Conservation (phyloP, 148 eudicot species). For the Vaccinium myrtillus region DNA sequence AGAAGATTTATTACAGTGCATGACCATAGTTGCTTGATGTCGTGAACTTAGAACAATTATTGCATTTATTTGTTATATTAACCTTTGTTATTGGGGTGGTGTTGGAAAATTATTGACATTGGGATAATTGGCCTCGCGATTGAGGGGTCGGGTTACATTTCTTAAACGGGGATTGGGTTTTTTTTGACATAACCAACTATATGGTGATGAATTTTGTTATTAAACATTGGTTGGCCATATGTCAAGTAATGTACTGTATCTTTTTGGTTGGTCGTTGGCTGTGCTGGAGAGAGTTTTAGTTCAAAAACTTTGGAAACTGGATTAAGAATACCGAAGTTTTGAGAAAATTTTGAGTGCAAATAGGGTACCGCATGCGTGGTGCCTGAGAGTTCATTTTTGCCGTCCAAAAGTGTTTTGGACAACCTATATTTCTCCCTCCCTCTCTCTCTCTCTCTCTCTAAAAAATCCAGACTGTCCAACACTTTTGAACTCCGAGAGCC, state of each 20-base stretch:
- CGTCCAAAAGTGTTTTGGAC: too few species aligned
- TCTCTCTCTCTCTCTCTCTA: too few species aligned
- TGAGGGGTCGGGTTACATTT: neutral
- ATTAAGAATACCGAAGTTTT: too few species aligned
- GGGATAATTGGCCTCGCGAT: neutral
- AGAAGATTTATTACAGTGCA: neutral
- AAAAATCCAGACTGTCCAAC: too few species aligned
- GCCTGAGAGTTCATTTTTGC: too few species aligned
- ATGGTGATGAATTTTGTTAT: neutral
- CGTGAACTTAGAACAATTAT: slow-evolving; percentile 17
- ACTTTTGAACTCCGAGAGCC: too few species aligned
- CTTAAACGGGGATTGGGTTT: neutral
- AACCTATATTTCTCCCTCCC: too few species aligned
- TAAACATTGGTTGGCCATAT: neutral
- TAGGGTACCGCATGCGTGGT: too few species aligned
- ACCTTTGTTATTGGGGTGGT: neutral
- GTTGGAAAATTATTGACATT: neutral
- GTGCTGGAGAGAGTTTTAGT: neutral
- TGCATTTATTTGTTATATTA: slow-evolving; percentile 27
- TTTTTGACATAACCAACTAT: neutral
- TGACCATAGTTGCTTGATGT: slow-evolving; percentile 17
- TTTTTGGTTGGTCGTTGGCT: neutral
- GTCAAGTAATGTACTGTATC: neutral
- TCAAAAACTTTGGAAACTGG: too few species aligned
- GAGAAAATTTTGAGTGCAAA: too few species aligned